Evolutionary conservation across 1,284 basidiomycete species (phyloP).

Genomic region (Vanrija humicola): DNA sequence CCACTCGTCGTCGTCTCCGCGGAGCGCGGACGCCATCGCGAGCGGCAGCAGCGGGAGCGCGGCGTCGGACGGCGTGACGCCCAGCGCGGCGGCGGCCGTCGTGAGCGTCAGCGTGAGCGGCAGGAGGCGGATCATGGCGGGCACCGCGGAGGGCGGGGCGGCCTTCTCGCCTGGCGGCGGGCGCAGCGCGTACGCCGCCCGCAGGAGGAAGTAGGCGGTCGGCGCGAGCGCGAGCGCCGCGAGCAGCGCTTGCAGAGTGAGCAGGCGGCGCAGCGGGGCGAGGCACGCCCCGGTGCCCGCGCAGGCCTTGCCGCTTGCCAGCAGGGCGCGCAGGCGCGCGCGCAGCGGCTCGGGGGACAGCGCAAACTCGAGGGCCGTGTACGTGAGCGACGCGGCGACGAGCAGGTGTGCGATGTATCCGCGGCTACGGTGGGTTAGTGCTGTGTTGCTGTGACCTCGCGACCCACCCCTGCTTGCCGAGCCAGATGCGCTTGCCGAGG

Average conservation of each 20-base stretch:
- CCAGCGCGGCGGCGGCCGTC: slow-evolving; percentile 4
- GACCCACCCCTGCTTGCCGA: slow-evolving; percentile 8
- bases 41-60: slow-evolving; percentile 15
- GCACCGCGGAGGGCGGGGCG: slow-evolving; percentile 1
- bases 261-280: background rate
- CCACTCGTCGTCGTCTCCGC: slow-evolving; percentile 23
- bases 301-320: background rate
- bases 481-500: slow-evolving; percentile 18
- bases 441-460: too few relatives aligned
- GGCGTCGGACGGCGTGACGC: slow-evolving; percentile 4
- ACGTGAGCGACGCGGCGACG: slow-evolving; percentile 1
- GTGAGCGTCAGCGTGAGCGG: slow-evolving; percentile 14
- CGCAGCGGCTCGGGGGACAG: slow-evolving; percentile 9
- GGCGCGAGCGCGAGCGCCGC: slow-evolving; percentile 2
- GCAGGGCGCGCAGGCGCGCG: background rate
- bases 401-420: slow-evolving; percentile 9
- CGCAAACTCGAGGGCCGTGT: background rate
- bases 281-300: background rate
- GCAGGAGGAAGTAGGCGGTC: slow-evolving; percentile 11
- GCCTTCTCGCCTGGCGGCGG: slow-evolving; percentile 2
- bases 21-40: slow-evolving; percentile 9
- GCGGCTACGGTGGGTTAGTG: background rate
- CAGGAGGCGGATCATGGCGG: slow-evolving; percentile 12
- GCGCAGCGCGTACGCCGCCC: slow-evolving; percentile 9
- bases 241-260: background rate